Evolutionary conservation across 2,329 filamentous ascomycete genomes (phyloP).

Genomic region (Fusarium torreyae): DNA sequence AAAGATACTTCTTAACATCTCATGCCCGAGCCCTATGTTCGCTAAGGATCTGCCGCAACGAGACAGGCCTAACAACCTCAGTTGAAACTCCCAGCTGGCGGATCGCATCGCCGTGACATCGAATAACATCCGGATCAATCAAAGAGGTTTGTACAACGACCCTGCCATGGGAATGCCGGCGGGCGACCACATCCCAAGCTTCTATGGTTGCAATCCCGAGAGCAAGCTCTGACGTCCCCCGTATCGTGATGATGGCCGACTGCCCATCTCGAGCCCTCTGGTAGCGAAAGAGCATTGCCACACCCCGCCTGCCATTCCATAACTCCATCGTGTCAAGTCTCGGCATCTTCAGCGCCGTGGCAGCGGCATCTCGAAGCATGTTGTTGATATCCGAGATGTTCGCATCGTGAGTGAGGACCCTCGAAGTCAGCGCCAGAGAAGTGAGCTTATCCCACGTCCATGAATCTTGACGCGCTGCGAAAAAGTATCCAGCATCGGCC

Average conservation of each 20-base stretch:
- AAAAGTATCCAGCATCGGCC: constrained; percentile 53
- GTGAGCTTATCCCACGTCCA: constrained; percentile 53
- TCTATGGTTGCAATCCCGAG: constrained; percentile 30
- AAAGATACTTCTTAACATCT: too few relatives aligned
- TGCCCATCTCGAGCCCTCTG: constrained; percentile 37
- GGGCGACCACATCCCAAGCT: constrained; percentile 48
- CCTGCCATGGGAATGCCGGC: constrained; percentile 32
- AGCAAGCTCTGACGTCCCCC: constrained; percentile 44
- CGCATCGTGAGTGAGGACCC: constrained; percentile 44
- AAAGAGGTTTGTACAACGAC: constrained; percentile 35
- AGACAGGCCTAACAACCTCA: constrained; percentile 40
- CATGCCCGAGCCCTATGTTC: constrained; percentile 17
- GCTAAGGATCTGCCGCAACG: constrained; percentile 43
- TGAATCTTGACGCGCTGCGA: constrained; percentile 39
- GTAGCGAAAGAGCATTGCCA: constrained; percentile 49
- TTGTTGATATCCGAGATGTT: constrained; percentile 40
- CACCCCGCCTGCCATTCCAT: constrained; percentile 51
- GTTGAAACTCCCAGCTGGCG: constrained; percentile 40
- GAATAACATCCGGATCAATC: constrained; percentile 33
- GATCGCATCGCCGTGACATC: constrained; percentile 47
- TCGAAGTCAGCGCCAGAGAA: constrained; percentile 53
- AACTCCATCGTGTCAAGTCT: constrained; percentile 52
- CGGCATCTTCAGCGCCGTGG: constrained; percentile 50
- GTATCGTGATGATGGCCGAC: constrained; percentile 43
- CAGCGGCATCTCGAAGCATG: constrained; percentile 49